phyloP scores from a whole-genome alignment of 1,139 yeast species.

The Candida labiduridarum region DNA sequence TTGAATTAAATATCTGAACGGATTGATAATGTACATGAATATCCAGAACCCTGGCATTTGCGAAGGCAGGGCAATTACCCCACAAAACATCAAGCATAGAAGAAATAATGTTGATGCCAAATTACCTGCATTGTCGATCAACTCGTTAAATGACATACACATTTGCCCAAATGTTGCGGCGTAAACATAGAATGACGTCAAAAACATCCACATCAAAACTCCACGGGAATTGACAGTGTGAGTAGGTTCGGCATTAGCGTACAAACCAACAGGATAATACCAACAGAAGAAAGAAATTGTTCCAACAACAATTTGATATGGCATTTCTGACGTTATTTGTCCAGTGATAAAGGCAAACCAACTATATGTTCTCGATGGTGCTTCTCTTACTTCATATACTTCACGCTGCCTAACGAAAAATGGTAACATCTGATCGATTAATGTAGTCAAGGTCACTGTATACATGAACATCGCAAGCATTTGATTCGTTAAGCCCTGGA shows the following conservation, averaged over 20 bases:
- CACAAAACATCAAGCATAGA: constrained; percentile 39
- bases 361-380: constrained; percentile 34
- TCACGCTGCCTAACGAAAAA: constrained; percentile 35
- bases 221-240: constrained; percentile 37
- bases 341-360: constrained; percentile 50
- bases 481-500: constrained; percentile 50
- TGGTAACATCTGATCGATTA: constrained; percentile 55
- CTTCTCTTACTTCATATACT: constrained; percentile 38
- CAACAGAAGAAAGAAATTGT: constrained; percentile 70
- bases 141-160: constrained; percentile 40
- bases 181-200: constrained; percentile 40
- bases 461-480: constrained; percentile 62
- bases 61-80: constrained; percentile 30
- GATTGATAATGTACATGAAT: constrained; percentile 66
- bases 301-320: constrained; percentile 70
- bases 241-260: constrained; percentile 51
- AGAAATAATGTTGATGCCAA: constrained; percentile 30
- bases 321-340: constrained; percentile 73
- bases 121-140: constrained; percentile 44
- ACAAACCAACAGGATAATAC: constrained; percentile 82
- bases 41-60: constrained; percentile 43
- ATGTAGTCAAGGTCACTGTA: constrained; percentile 45
- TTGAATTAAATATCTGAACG: constrained; percentile 62
- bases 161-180: constrained; percentile 41
- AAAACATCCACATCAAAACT: constrained; percentile 45